Evolutionary conservation across 345 rosid species (phyloP).

Genomic region (Citrus inodora): DNA sequence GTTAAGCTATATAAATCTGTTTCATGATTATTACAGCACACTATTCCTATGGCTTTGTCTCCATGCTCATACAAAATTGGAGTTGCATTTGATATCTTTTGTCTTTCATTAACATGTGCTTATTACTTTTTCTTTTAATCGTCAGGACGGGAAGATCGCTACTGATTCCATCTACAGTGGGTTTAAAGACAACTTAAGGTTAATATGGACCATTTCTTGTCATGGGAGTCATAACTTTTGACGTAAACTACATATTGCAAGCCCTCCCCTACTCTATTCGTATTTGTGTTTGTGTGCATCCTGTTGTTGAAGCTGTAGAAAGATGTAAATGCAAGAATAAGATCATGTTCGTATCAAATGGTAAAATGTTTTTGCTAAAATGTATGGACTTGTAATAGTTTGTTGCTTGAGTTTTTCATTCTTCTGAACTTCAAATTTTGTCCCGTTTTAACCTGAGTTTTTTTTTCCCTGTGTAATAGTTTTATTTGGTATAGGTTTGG

Average conservation of each 20-base stretch:
- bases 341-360: no score
- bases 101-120: neutral
- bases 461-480: no score
- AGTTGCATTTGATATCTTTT: neutral
- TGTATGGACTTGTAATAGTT: no score
- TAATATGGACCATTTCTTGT: constrained; percentile 35
- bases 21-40: no score
- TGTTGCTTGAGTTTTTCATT: no score
- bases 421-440: no score
- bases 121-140: neutral
- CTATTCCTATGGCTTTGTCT: no score
- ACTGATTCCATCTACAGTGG: neutral
- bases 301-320: neutral
- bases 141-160: constrained; percentile 24
- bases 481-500: no score
- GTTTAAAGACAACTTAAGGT: constrained; percentile 29
- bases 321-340: neutral
- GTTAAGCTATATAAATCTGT: neutral
- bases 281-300: neutral
- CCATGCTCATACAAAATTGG: neutral
- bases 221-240: neutral
- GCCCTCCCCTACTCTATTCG: neutral
- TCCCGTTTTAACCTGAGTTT: no score
- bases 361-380: no score
- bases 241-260: neutral